Evolutionary conservation across 208 protist species (phyloP).

Genomic region (Acanthamoeba castellanii): DNA sequence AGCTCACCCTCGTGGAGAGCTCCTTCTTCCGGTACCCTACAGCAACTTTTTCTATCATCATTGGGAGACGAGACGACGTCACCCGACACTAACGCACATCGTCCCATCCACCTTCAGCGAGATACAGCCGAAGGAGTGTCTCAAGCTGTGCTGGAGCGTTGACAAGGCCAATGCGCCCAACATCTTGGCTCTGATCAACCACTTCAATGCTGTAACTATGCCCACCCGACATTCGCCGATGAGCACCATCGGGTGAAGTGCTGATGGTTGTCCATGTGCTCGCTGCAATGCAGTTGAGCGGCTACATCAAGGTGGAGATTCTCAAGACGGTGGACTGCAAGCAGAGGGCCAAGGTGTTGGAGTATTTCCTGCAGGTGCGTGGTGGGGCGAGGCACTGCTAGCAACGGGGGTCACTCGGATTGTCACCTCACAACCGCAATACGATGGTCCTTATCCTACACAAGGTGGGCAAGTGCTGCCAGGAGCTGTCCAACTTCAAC

Average conservation of each 20-base stretch:
- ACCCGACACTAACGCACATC: too few relatives aligned
- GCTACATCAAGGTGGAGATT: not conserved
- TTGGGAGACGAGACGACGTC: too few relatives aligned
- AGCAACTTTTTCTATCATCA: not conserved
- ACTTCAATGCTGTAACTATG: conserved; percentile 29
- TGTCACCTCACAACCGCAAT: too few relatives aligned
- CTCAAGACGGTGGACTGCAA: not conserved
- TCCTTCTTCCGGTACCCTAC: not conserved
- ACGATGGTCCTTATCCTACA: not conserved
- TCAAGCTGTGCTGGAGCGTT: conserved; percentile 12
- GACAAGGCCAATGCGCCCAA: conserved; percentile 8
- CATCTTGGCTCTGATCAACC: conserved; percentile 17
- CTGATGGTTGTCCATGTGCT: not conserved
- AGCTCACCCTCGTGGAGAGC: conserved; percentile 18
- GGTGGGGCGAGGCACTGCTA: not conserved
- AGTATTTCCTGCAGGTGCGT: not conserved
- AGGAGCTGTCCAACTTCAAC: not conserved
- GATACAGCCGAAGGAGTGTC: conserved; percentile 23
- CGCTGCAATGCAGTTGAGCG: not conserved
- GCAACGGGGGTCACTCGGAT: not conserved
- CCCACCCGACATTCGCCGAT: not conserved
- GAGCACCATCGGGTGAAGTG: too few relatives aligned
- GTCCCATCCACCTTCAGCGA: not conserved
- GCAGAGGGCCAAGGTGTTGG: not conserved
- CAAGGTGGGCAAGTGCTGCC: not conserved